phyloP scores from a whole-genome alignment of 2,329 filamentous ascomycete genomes.

The Huntiella decipiens region DNA sequence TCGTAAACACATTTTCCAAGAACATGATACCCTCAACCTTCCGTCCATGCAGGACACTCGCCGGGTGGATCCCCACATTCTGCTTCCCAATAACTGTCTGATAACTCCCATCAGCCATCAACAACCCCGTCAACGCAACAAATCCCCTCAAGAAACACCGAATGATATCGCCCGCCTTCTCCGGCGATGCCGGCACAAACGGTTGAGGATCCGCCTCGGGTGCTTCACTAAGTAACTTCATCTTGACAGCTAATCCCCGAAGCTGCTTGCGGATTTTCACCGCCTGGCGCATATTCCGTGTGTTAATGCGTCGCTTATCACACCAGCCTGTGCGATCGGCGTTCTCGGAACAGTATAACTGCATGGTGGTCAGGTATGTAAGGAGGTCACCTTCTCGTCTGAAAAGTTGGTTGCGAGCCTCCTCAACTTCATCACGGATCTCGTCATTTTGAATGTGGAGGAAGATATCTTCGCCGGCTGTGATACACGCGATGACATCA shows the following conservation, averaged over 20 bases:
- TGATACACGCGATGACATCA: conserved; percentile 55
- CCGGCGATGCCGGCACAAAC: conserved; percentile 34
- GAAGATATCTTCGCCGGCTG: conserved; percentile 44
- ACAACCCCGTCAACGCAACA: conserved; percentile 37
- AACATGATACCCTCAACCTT: conserved; percentile 52
- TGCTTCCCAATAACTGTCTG: conserved; percentile 41
- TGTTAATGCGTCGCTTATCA: conserved; percentile 34
- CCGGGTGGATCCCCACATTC: conserved; percentile 41
- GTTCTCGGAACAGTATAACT: conserved; percentile 38
- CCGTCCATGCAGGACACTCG: conserved; percentile 41
- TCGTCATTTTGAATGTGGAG: conserved; percentile 39
- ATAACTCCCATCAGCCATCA: conserved; percentile 42
- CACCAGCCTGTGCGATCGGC: conserved; percentile 39
- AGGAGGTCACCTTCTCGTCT: conserved; percentile 47
- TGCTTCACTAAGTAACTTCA: conserved; percentile 28
- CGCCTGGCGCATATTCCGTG: conserved; percentile 42
- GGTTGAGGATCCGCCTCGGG: conserved; percentile 32
- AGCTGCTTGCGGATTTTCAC: conserved; percentile 43
- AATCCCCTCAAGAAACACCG: conserved; percentile 46
- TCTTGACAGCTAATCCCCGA: conserved; percentile 33
- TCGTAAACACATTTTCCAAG: conserved; percentile 45
- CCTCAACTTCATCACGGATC: conserved; percentile 32
- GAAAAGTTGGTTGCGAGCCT: conserved; percentile 34
- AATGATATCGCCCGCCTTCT: conserved; percentile 33
- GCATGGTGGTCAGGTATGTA: conserved; percentile 44